Evolutionary conservation across 495 filamentous ascomycete species (phyloP), one percentile per base, ranked within the genome.

Genomic region (Aspergillus nanangensis): DNA sequence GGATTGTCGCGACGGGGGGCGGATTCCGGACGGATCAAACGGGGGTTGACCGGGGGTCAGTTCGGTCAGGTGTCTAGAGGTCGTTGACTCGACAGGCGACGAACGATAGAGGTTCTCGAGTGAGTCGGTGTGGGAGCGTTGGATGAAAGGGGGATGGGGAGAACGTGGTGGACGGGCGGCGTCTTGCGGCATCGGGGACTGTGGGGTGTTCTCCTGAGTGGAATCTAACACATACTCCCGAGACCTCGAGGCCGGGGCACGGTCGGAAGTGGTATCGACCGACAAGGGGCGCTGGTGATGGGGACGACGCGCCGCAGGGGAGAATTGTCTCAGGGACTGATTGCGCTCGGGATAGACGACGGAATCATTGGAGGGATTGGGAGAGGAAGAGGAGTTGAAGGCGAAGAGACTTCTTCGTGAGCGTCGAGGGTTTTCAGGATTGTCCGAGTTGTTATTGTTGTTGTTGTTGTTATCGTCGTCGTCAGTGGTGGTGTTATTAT

Each of bases 1-100:
- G 37, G 78, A 79, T 41, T 85, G 82, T 63, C 76, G 77, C 56
- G 82, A 86, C 47, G 82, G 63, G 60, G 84, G 81, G 31, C 68
- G 62, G 36, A 58, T 51, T 9, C 41, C 42, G 38, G 47, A 39
- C 50, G 45, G 48, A 48, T 59, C 41, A 22, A 51, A 49, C 15
- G 52, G 56, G 8, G 57, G 52, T 9, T 53, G 48, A 10, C 58
- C 53, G 22, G 56, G 49, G 18, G 25, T 35, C 25, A 52, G 41
- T 8, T 67, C 63, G 36, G 51, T 44, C 7, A 55, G 78, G 13
- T 20, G 18, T 41, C 47, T 42, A 15, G 53, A 17, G 5, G 43
- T n/a, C n/a, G n/a, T n/a, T n/a, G n/a, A 31, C 5, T 58, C 55
- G 25, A 52, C 36, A 8, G 51, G 51, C 13, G 47, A 80, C 46